These are phyloP conservation scores for Craterostigma plantagineum DNA, from an alignment of 257 asterid genomes.

Conservation along the genomic window DNA sequence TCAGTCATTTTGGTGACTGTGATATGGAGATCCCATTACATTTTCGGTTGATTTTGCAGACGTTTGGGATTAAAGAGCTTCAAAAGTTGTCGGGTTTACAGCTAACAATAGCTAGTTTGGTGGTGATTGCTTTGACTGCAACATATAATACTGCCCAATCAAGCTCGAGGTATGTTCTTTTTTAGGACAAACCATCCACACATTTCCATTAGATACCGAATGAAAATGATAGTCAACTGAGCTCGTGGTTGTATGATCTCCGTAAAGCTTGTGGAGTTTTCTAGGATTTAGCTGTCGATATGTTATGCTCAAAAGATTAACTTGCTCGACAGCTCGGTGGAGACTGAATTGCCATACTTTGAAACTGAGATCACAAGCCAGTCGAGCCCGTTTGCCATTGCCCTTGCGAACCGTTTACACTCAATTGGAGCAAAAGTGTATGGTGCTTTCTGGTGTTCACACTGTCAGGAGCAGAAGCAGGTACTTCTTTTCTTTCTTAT, in stretches of 20 bases:
- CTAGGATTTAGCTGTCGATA: too few relatives aligned
- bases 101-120: constrained; percentile 44
- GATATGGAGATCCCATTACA: constrained; percentile 14
- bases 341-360: constrained; percentile 51
- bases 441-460: constrained; percentile 99
- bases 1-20: constrained; percentile 2
- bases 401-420: constrained; percentile 71
- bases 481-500: constrained; percentile 17
- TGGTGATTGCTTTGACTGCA: constrained; percentile 43
- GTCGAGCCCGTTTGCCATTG: constrained; percentile 68
- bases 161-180: constrained; percentile 7
- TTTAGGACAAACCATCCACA: too few relatives aligned
- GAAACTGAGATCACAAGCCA: constrained; percentile 37
- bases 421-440: constrained; percentile 75
- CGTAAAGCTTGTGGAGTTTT: too few relatives aligned
- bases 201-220: too few relatives aligned
- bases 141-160: constrained; percentile 43
- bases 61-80: constrained; percentile 32
- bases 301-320: not conserved
- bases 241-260: too few relatives aligned
- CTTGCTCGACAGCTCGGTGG: constrained; percentile 26
- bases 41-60: constrained; percentile 18
- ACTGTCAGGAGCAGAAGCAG: constrained; percentile 86
- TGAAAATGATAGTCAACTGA: too few relatives aligned
- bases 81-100: constrained; percentile 44